Conservation (phyloP, 1,284 basidiomycete genomes). For the Rhizoctonia solani region DNA sequence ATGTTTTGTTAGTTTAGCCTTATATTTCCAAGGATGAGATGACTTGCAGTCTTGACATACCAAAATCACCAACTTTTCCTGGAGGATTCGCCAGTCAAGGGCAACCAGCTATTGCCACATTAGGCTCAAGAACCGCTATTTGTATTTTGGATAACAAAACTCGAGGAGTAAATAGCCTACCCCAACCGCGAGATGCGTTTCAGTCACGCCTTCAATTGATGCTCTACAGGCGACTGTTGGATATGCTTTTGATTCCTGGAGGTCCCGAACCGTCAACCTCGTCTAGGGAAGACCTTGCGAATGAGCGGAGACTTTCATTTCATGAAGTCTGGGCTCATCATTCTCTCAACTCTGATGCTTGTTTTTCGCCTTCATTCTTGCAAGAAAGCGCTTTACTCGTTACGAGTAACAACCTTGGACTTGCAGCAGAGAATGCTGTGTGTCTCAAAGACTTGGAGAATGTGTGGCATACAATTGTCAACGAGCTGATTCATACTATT, state of each 20-base stretch:
- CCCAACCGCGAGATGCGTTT: constrained; percentile 63
- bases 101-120: background rate
- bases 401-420: constrained; percentile 44
- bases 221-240: constrained; percentile 78
- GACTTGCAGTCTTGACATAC: constrained; percentile 41
- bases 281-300: background rate
- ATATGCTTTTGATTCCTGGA: constrained; percentile 53
- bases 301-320: constrained; percentile 53
- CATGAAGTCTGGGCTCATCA: constrained; percentile 58
- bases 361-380: constrained; percentile 4
- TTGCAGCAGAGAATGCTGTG: constrained; percentile 39
- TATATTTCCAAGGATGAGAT: constrained; percentile 55
- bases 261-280: background rate
- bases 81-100: background rate
- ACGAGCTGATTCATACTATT: constrained; percentile 43
- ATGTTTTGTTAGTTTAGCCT: background rate
- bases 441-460: constrained; percentile 43
- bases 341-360: constrained; percentile 50
- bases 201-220: constrained; percentile 79
- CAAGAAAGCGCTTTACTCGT: constrained; percentile 37
- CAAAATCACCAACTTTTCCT: constrained; percentile 10
- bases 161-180: constrained; percentile 58
- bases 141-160: constrained; percentile 79
- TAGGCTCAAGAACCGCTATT: constrained; percentile 48
- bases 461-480: constrained; percentile 45